Evolutionary conservation across 495 filamentous ascomycete species (phyloP).

Genomic region (Pyrenula aspistea): DNA sequence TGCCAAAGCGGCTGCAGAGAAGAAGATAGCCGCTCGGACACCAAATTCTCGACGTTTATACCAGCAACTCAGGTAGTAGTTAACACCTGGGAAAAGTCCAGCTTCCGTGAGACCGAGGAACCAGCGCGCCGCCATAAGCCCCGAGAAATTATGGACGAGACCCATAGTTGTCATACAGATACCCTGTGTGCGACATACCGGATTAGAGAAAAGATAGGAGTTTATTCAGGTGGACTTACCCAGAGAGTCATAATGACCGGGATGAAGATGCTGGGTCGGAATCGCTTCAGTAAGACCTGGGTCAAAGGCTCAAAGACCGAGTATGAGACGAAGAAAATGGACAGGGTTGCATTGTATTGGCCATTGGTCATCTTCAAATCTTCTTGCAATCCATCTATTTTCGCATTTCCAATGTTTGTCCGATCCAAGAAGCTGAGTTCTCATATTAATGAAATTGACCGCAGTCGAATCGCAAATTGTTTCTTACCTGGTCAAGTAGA

Average conservation of each 20-base stretch:
- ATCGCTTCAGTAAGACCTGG: constrained; percentile 73
- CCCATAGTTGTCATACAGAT: constrained; percentile 78
- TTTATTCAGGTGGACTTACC: constrained; percentile 13
- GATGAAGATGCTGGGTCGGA: constrained; percentile 62
- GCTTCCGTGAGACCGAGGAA: constrained; percentile 80
- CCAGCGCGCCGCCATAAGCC: constrained; percentile 72
- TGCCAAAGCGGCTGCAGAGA: constrained; percentile 72
- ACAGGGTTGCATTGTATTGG: constrained; percentile 68
- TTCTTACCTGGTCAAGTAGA: constrained; percentile 50
- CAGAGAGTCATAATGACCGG: constrained; percentile 45
- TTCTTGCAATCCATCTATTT: constrained; percentile 58
- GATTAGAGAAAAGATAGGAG: neutral
- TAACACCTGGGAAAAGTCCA: constrained; percentile 76
- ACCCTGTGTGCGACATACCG: constrained; percentile 39
- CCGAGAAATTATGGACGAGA: constrained; percentile 62
- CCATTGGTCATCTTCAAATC: constrained; percentile 50
- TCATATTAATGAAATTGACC: no score
- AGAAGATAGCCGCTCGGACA: constrained; percentile 73
- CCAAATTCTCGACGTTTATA: constrained; percentile 77
- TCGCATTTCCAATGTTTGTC: constrained; percentile 81
- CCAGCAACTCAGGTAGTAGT: constrained; percentile 82
- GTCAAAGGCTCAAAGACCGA: constrained; percentile 76
- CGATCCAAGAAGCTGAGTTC: constrained; percentile 26
- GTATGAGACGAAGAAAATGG: constrained; percentile 91
- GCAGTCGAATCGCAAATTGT: no score